Conservation (phyloP, 331 rosid genomes). For the Ulmus americana region DNA sequence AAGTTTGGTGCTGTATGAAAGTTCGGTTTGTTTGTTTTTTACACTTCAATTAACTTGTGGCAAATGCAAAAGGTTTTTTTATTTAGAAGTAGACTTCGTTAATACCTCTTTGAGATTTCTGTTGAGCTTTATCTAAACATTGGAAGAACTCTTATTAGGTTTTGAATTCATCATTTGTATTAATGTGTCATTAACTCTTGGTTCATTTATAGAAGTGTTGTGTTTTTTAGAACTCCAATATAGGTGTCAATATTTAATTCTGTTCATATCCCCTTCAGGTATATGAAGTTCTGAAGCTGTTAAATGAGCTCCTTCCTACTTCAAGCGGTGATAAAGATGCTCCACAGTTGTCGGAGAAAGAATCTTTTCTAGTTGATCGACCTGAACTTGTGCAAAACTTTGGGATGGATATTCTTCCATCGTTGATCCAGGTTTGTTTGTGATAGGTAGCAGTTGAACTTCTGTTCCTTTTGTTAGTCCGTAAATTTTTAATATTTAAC, state of each 20-base stretch:
- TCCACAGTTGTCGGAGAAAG: conserved; percentile 49
- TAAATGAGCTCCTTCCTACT: conserved; percentile 80
- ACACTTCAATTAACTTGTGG: too few relatives aligned
- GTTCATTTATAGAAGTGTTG: conserved; percentile 9
- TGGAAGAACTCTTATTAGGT: background rate
- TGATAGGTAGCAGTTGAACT: conserved; percentile 10
- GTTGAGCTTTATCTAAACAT: too few relatives aligned
- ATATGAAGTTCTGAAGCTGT: conserved; percentile 73
- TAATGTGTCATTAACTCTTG: background rate
- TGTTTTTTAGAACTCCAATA: conserved; percentile 9
- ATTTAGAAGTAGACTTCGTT: too few relatives aligned
- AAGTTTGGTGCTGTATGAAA: too few relatives aligned
- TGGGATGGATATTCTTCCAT: conserved; percentile 69
- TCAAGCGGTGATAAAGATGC: conserved; percentile 46
- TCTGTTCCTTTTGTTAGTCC: conserved; percentile 1
- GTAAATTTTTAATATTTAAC: conserved; percentile 23
- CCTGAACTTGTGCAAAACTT: conserved; percentile 66
- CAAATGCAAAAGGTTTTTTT: too few relatives aligned
- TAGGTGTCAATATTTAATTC: conserved; percentile 4
- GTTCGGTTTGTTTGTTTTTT: too few relatives aligned
- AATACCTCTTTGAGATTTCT: too few relatives aligned
- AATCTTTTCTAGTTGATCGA: conserved; percentile 46
- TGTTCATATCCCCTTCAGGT: conserved; percentile 38
- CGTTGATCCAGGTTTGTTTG: conserved; percentile 75
- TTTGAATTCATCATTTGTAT: background rate